phyloP scores from a whole-genome alignment of 257 asterid genomes.

The Jaltomata sinuosa region DNA sequence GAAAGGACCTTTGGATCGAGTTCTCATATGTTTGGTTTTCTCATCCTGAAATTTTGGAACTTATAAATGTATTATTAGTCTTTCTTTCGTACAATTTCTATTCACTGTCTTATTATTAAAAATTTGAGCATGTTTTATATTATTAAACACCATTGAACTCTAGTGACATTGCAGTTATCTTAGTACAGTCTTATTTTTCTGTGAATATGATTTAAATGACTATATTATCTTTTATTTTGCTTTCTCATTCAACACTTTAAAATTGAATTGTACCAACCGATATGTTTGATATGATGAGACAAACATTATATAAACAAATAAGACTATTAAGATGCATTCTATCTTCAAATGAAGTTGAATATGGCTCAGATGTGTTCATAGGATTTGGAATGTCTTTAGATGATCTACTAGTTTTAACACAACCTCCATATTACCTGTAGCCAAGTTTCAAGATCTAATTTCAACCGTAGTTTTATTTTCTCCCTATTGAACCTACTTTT shows the following conservation, averaged over 20 bases:
- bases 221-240: not conserved
- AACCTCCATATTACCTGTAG: no score
- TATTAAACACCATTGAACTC: not conserved
- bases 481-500: not conserved
- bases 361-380: no score
- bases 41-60: slow-evolving; percentile 62
- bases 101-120: not conserved
- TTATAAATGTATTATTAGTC: slow-evolving; percentile 45
- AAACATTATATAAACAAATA: not conserved
- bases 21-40: slow-evolving; percentile 70
- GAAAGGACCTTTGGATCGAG: slow-evolving; percentile 54
- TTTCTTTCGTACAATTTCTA: not conserved
- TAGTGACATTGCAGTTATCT: not conserved
- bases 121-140: not conserved
- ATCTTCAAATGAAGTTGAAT: no score
- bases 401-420: no score
- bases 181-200: not conserved
- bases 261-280: not conserved
- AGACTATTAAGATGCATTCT: not conserved
- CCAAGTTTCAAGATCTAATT: no score
- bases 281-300: not conserved
- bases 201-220: not conserved
- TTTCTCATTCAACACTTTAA: not conserved
- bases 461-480: not conserved
- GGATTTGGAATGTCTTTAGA: no score